These are phyloP conservation scores for Podospora pseudopauciseta DNA, from an alignment of 495 filamentous ascomycete genomes.

Conservation along the genomic window DNA sequence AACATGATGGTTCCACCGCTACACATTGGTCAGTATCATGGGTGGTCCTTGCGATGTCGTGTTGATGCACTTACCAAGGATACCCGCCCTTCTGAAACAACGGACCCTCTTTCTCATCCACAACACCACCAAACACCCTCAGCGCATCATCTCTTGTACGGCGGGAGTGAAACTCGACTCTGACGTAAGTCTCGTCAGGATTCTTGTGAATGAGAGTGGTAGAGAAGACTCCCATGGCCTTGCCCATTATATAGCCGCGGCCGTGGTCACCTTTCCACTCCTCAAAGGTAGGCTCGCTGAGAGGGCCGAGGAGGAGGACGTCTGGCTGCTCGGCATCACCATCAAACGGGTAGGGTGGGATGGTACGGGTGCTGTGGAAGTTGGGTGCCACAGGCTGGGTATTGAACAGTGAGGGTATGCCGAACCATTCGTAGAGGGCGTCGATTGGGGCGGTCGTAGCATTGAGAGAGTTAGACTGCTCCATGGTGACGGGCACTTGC, in stretches of 20 bases:
- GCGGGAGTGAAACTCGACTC: neutral
- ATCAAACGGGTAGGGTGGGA: neutral
- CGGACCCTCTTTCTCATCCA: neutral
- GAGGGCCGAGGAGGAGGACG: neutral
- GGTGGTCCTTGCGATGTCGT: neutral
- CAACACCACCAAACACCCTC: neutral
- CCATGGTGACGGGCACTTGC: too few relatives aligned
- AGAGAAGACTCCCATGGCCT: neutral
- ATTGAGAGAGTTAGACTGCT: too few relatives aligned
- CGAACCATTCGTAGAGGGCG: neutral
- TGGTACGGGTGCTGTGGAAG: neutral
- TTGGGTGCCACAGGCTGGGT: neutral
- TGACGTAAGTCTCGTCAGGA: neutral
- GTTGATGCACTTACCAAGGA: neutral
- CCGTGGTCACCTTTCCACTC: neutral
- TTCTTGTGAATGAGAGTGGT: neutral
- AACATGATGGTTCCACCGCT: neutral
- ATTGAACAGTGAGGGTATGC: neutral
- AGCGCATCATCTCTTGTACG: neutral
- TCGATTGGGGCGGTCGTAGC: neutral
- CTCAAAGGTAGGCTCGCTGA: neutral
- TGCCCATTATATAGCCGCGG: neutral
- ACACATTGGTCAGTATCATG: neutral
- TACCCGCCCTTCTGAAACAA: neutral
- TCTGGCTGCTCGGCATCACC: neutral